These are phyloP conservation scores for Sphenostylis stenocarpa DNA, from an alignment of 306 rosid species.

Conservation along the genomic window DNA sequence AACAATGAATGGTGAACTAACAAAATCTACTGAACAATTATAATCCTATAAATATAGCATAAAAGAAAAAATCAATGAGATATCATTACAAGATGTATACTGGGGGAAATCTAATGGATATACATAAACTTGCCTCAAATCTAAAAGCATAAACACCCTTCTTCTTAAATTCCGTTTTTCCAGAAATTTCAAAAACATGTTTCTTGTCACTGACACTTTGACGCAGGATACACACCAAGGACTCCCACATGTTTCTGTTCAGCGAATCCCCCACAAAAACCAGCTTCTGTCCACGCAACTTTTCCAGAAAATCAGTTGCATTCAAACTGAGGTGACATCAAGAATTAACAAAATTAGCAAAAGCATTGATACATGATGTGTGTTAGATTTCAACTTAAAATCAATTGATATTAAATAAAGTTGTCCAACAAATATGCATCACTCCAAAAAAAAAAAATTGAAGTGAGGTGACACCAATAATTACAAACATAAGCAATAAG, in stretches of 20 bases:
- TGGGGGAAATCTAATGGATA: not conserved
- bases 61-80: conserved; percentile 17
- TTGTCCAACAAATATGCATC: no score
- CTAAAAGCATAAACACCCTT: conserved; percentile 76
- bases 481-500: conserved; percentile 21
- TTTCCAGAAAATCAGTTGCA: conserved; percentile 88
- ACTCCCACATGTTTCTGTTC: conserved; percentile 98
- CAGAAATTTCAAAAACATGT: conserved; percentile 78
- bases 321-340: conserved; percentile 58
- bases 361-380: not conserved
- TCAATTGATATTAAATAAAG: no score
- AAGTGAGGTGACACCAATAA: conserved; percentile 45
- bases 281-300: conserved; percentile 70
- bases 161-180: conserved; percentile 80
- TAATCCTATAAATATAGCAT: conserved; percentile 66
- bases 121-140: conserved; percentile 78
- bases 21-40: conserved; percentile 86
- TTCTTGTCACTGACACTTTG: conserved; percentile 59
- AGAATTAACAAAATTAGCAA: conserved; percentile 25
- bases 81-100: not conserved
- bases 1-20: conserved; percentile 85
- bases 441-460: conserved; percentile 7
- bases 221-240: conserved; percentile 80
- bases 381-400: no score
- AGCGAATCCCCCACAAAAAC: conserved; percentile 95